A percentile compares a stretch with the other conserved stretches of the same genome.
Evolutionary conservation across 495 filamentous ascomycete species (phyloP).

Genomic region (Xylaria sp.): DNA sequence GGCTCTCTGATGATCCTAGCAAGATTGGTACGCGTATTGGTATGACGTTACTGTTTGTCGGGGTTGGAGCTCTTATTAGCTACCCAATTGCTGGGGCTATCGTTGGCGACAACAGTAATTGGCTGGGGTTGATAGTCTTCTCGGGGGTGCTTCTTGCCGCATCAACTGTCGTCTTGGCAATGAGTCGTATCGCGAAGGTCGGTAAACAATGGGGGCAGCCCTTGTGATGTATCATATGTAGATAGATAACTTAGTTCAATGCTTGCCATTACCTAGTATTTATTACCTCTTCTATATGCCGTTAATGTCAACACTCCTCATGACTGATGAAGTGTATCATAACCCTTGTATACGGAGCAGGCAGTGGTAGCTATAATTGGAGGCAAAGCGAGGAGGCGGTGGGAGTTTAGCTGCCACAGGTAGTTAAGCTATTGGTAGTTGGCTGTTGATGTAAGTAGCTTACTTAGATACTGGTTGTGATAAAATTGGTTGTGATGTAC

Average conservation of each 20-base stretch:
- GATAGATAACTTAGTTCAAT: neutral
- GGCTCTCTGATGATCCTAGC: conserved; percentile 62
- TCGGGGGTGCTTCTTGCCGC: conserved; percentile 15
- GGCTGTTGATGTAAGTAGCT: neutral
- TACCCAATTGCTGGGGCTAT: conserved; percentile 71
- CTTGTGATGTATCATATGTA: neutral
- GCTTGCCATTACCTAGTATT: neutral
- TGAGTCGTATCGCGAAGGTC: conserved; percentile 17
- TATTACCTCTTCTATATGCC: neutral
- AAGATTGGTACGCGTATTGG: conserved; percentile 72
- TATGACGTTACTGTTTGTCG: conserved; percentile 64
- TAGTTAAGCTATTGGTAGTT: neutral
- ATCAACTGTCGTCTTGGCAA: conserved; percentile 16
- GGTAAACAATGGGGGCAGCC: conserved; percentile 11
- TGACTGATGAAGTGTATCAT: neutral
- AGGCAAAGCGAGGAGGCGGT: neutral
- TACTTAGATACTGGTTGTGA: neutral
- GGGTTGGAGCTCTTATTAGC: conserved; percentile 67
- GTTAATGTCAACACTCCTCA: neutral
- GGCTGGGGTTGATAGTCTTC: conserved; percentile 10
- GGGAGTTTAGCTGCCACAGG: neutral
- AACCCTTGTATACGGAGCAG: neutral
- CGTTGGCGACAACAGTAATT: conserved; percentile 31
- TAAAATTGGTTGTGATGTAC: neutral
- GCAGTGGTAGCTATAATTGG: neutral